A percentile compares a stretch with the other conserved stretches of the same genome.
Evolutionary conservation across 306 rosid species (phyloP).

Genomic region (Boehmeria nivea): DNA sequence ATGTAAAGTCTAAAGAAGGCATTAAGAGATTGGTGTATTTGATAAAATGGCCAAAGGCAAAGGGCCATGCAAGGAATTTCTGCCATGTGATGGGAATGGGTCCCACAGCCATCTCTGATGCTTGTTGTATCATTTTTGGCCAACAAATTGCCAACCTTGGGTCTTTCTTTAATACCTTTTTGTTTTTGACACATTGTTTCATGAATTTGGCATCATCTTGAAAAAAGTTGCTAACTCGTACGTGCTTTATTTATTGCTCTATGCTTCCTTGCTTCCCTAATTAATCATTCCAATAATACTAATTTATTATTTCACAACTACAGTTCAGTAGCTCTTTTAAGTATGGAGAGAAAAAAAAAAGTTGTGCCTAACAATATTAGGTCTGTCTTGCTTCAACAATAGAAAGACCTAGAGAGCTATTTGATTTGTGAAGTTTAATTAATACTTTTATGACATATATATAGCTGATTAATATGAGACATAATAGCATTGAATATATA

Average conservation of each 20-base stretch:
- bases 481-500: too few relatives aligned
- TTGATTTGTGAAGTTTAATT: constrained; percentile 10
- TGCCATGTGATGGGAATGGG: constrained; percentile 44
- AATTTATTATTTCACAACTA: constrained; percentile 18
- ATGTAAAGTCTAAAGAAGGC: too few relatives aligned
- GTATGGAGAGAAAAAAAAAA: not conserved
- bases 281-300: constrained; percentile 20
- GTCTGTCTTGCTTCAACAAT: constrained; percentile 13
- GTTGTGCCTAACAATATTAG: not conserved
- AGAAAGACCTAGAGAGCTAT: constrained; percentile 13
- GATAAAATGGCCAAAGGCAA: not conserved
- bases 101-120: constrained; percentile 15
- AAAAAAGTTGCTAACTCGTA: too few relatives aligned
- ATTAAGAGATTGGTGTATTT: constrained; percentile 9
- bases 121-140: constrained; percentile 22
- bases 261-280: constrained; percentile 25
- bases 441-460: not conserved
- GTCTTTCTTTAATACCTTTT: constrained; percentile 9
- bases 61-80: not conserved
- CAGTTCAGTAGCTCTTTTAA: too few relatives aligned
- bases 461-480: too few relatives aligned
- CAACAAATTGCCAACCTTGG: constrained; percentile 27
- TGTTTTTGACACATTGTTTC: too few relatives aligned
- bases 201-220: too few relatives aligned
- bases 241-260: not conserved